Evolutionary conservation across 371 early-diverging fungal species (phyloP).

Genomic region (Dipsacomyces acuminosporus): DNA sequence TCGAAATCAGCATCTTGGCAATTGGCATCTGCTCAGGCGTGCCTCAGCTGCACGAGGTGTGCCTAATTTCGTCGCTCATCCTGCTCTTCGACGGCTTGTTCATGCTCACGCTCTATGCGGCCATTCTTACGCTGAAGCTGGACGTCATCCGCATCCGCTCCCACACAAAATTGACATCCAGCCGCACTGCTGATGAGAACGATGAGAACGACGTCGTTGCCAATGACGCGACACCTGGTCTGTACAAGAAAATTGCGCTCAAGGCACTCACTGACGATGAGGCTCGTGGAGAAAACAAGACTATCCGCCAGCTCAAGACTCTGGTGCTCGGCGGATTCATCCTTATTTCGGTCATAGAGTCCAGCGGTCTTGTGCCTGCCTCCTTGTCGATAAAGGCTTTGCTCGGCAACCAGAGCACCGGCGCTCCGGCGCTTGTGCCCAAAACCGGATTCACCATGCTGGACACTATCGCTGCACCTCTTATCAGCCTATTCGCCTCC

Average conservation of each 20-base stretch:
- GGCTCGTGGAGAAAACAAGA: conserved; percentile 42
- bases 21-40: conserved; percentile 76
- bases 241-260: conserved; percentile 43
- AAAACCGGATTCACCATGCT: conserved; percentile 26
- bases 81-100: conserved; percentile 76
- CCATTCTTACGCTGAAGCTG: conserved; percentile 82
- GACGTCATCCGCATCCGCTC: conserved; percentile 62
- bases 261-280: conserved; percentile 47
- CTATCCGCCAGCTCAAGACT: conserved; percentile 43
- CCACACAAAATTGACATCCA: conserved; percentile 18
- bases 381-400: conserved; percentile 40
- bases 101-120: conserved; percentile 82
- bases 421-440: not conserved
- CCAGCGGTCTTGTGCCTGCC: conserved; percentile 32
- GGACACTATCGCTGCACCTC: conserved; percentile 34
- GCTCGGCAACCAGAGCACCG: conserved; percentile 9
- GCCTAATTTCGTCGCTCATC: conserved; percentile 73
- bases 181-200: conserved; percentile 1
- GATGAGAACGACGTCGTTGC: conserved; percentile 16
- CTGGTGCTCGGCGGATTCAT: conserved; percentile 44
- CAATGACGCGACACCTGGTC: conserved; percentile 29
- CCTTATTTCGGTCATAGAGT: conserved; percentile 44
- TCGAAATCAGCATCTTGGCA: conserved; percentile 75
- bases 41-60: conserved; percentile 74
- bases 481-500: conserved; percentile 18